Base-by-base conservation (phyloP, 23 red algal species). In the Gracilaria gracilis region DNA sequence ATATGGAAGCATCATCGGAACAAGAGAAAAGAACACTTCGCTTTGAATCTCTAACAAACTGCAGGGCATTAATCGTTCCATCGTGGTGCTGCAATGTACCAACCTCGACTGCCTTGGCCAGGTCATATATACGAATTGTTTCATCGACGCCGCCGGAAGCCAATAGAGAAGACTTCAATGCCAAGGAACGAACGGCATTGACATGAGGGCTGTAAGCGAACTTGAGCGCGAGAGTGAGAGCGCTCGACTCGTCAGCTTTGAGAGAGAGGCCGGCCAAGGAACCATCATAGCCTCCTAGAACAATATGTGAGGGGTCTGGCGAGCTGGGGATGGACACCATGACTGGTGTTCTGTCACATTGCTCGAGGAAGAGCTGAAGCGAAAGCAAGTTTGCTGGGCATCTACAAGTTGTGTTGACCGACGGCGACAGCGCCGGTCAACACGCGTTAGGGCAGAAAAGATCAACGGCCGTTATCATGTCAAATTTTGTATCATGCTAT, bases 71-170 rank as follows among this genome's bases (percentile, higher is more conserved):
- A 17, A 92, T 64, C 7, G 79, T 92, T 11, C 89, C 89, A 28
- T 46, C 42, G 79, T 92, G 89, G 64, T 92, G 58, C 0, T 25
- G 54, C 23, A 92, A 36, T 16, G 79, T 58, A 9, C 79, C 89
- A 35, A 75, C 69, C 53, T 92, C 89, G 27, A 84, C 80, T 16
- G 33, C 58, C 19, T 62, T 74, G 0, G 25, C 61, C 33, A 93
- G 27, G 50, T 93, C 91, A 47, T 93, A 93, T 27, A 93, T 84
- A 4, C 91, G 64, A 48, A 93, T 67, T 8, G 82, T 87, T 48
- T 86, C 91, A 55, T 93, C 91, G 9, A 73, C 79, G 6, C 80
- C 65, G 27, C 80, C 91, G 13, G 91, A 73, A 5, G 73, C 91
- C 33, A 93, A 65, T 14, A 62, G 80, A 54, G 77, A 75, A 23